phyloP scores from a whole-genome alignment of 345 rosid species.

The Mercurialis annua region DNA sequence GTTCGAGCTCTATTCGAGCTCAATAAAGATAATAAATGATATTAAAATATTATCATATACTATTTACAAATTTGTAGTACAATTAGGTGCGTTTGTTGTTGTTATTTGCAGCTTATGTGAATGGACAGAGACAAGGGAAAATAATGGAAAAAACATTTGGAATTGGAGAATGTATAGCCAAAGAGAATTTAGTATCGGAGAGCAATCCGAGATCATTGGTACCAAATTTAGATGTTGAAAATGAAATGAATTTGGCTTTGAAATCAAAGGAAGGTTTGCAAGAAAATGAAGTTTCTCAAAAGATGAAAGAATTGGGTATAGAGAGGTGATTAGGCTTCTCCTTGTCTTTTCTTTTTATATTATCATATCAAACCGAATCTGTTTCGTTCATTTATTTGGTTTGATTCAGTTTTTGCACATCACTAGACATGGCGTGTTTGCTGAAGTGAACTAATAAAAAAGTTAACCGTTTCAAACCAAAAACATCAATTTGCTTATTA shows the following conservation, averaged over 20 bases:
- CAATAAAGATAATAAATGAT: too few relatives aligned
- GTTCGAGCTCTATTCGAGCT: too few relatives aligned
- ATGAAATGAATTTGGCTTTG: conserved; percentile 56
- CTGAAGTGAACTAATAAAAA: too few relatives aligned
- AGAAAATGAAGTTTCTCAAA: conserved; percentile 43
- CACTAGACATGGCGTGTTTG: too few relatives aligned
- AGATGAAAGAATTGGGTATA: conserved; percentile 79
- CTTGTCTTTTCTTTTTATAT: neutral
- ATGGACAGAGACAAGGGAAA: conserved; percentile 91
- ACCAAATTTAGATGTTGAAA: conserved; percentile 50
- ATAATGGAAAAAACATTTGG: conserved; percentile 77
- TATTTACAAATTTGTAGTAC: neutral
- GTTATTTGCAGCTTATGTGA: conserved; percentile 67
- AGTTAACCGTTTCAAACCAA: too few relatives aligned
- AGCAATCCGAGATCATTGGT: conserved; percentile 21
- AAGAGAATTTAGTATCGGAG: conserved; percentile 45
- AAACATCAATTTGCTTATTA: too few relatives aligned
- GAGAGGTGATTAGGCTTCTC: conserved; percentile 45
- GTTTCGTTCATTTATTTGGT: too few relatives aligned
- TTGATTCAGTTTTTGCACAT: too few relatives aligned
- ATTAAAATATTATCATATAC: too few relatives aligned
- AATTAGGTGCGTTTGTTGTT: neutral
- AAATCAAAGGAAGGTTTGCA: conserved; percentile 34
- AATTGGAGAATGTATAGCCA: conserved; percentile 68
- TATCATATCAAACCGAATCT: too few relatives aligned